Evolutionary conservation across 2,329 filamentous ascomycete genomes (phyloP).

Genomic region (Colletotrichum tanaceti): DNA sequence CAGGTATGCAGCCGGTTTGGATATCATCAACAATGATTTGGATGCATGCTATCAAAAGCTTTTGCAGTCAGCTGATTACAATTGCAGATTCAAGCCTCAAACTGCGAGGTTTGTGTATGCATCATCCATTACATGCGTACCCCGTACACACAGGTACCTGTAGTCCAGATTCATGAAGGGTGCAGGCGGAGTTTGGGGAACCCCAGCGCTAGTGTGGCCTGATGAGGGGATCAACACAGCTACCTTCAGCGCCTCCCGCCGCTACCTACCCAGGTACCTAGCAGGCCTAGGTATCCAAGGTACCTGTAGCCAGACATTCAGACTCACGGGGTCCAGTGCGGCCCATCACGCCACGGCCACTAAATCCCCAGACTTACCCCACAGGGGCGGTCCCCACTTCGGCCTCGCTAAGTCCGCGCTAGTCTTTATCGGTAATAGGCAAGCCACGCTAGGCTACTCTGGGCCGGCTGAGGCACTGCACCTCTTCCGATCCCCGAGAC

Average conservation of each 20-base stretch:
- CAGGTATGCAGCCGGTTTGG: no score
- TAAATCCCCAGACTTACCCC: constrained; percentile 40
- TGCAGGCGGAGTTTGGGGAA: constrained; percentile 19
- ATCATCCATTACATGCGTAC: no score
- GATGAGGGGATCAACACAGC: background rate
- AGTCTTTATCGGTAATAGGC: background rate
- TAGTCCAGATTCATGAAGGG: background rate
- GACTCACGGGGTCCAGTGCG: constrained; percentile 19
- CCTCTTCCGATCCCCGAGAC: constrained; percentile 27
- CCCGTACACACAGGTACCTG: no score
- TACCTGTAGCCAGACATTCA: background rate
- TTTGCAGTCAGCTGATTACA: no score
- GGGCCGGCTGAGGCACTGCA: background rate
- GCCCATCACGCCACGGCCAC: constrained; percentile 39
- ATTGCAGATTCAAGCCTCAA: background rate
- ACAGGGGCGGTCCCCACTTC: background rate
- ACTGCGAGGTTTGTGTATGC: no score
- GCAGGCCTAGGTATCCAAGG: no score
- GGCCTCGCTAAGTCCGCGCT: constrained; percentile 1
- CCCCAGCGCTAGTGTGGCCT: constrained; percentile 2
- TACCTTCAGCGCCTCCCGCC: background rate
- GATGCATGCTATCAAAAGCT: no score
- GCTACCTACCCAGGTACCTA: no score
- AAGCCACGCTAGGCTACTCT: background rate
- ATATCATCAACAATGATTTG: no score